Percentiles rank a stretch among this genome's conserved stretches.
These are phyloP conservation scores for Chiua sp. DNA, from an alignment of 1,284 basidiomycete species.

Conservation along the genomic window DNA sequence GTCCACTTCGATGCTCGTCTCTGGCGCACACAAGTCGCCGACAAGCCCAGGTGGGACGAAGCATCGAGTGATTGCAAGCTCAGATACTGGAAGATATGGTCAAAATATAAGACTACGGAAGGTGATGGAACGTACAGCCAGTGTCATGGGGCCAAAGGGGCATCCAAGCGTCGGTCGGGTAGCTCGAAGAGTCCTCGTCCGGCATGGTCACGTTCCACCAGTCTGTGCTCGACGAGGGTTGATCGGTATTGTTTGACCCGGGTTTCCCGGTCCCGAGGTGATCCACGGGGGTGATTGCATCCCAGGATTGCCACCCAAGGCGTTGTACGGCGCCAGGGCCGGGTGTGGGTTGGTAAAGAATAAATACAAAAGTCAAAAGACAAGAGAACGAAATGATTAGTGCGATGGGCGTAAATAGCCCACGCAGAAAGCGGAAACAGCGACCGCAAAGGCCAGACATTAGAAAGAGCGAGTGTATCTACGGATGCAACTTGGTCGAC, in stretches of 20 bases:
- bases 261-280: conserved; percentile 5
- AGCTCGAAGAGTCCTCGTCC: conserved; percentile 54
- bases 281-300: conserved; percentile 49
- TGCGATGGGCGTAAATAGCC: conserved; percentile 60
- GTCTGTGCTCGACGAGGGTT: conserved; percentile 48
- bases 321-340: conserved; percentile 75
- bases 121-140: conserved; percentile 60
- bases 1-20: conserved; percentile 73
- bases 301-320: conserved; percentile 95
- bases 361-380: conserved; percentile 75
- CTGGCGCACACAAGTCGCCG: conserved; percentile 68
- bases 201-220: conserved; percentile 71
- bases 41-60: conserved; percentile 64
- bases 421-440: conserved; percentile 47
- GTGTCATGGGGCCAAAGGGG: conserved; percentile 84
- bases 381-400: conserved; percentile 69
- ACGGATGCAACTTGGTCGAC: too few relatives aligned
- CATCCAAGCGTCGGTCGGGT: conserved; percentile 83
- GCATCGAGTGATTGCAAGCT: conserved; percentile 78
- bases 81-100: conserved; percentile 62
- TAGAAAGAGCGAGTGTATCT: too few relatives aligned
- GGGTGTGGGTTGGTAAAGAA: conserved; percentile 75
- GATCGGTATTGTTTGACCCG: conserved; percentile 16
- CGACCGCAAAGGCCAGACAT: conserved; percentile 37
- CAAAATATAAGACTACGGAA: background rate